Evolutionary conservation across 192 early-diverging fungal species (phyloP), one percentile per base, ranked within the genome.

Genomic region (Podila minutissima): DNA sequence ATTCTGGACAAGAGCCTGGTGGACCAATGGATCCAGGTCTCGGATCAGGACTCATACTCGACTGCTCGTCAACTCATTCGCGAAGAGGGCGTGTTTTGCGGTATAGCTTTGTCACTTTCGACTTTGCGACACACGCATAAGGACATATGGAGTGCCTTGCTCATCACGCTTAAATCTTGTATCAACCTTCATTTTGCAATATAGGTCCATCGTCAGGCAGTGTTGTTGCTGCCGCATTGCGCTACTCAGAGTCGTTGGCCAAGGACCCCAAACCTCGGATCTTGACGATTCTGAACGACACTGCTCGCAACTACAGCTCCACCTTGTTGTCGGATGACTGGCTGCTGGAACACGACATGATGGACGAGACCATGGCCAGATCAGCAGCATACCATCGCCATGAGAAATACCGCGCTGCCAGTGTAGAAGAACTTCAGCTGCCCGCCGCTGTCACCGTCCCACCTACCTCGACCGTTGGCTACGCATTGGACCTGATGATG

Each of bases 341-440:
- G 94, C 83, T 95, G 60, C 79, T 95, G 57, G 89, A 90, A 26
- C 91, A 95, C 73, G 92, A 92, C 61, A 66, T 95, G 20, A 84
- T 93, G 71, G 93, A 94, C 63, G 87, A 89, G 19, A 64, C 75
- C 3, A 88, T 90, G 75, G 83, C 88, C 6, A 74, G 74, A 63
- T 85, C 89, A 8, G 74, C 90, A 26, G 89, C 90, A 38, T 90
- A 88, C 66, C 73, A 86, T 49, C 86, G 86, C 61, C 83, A 84
- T 35, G 90, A 90, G 24, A 89, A 93, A 71, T 95, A 92, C 71
- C 88, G 95, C 5, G 94, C 88, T 37, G 94, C 94, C 3, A 91
- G 89, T 51, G 91, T 95, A 9, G 95, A 96, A 70, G 95, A 96
- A 64, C 81, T 95, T 29, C 95, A 96, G 71, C 74, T 96, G 13